A percentile compares a stretch with the other conserved stretches of the same genome.
These are phyloP conservation scores for Apiotrichum brassicae DNA, from an alignment of 1,284 basidiomycete genomes.

Conservation along the genomic window DNA sequence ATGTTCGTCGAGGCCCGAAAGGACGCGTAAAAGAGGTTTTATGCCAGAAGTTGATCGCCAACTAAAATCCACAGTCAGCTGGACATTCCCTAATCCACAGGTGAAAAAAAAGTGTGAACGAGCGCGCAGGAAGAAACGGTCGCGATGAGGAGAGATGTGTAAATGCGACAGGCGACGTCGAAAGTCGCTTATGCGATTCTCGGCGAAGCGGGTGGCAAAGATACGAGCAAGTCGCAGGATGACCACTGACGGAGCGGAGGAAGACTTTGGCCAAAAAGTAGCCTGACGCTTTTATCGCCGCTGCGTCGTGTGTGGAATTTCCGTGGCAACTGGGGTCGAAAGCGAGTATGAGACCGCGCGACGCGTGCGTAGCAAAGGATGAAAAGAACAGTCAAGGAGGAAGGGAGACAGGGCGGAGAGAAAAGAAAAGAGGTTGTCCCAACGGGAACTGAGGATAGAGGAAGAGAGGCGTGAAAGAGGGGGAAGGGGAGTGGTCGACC, in stretches of 20 bases:
- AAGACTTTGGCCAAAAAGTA: not conserved
- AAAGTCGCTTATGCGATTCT: no score
- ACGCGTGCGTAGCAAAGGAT: no score
- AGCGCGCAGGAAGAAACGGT: not conserved
- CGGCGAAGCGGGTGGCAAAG: not conserved
- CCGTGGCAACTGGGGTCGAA: no score
- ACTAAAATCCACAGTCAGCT: not conserved
- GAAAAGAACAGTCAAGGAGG: no score
- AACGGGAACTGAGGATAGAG: no score
- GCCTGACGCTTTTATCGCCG: not conserved
- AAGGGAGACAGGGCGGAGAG: not conserved
- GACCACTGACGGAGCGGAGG: not conserved
- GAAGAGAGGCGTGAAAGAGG: not conserved
- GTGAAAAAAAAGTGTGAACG: not conserved
- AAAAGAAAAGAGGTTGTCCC: not conserved
- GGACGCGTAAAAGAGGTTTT: not conserved
- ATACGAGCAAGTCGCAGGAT: not conserved
- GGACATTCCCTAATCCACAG: not conserved
- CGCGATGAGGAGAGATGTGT: no score
- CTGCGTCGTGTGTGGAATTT: not conserved
- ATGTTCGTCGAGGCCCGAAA: conserved; percentile 1
- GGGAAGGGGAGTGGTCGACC: not conserved
- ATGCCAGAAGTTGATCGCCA: not conserved
- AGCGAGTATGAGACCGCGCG: no score
- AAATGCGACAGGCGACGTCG: no score